A percentile compares a stretch with the other conserved stretches of the same genome.
Evolutionary conservation across 2,329 filamentous ascomycete species (phyloP).

Genomic region (Calonectria montana): DNA sequence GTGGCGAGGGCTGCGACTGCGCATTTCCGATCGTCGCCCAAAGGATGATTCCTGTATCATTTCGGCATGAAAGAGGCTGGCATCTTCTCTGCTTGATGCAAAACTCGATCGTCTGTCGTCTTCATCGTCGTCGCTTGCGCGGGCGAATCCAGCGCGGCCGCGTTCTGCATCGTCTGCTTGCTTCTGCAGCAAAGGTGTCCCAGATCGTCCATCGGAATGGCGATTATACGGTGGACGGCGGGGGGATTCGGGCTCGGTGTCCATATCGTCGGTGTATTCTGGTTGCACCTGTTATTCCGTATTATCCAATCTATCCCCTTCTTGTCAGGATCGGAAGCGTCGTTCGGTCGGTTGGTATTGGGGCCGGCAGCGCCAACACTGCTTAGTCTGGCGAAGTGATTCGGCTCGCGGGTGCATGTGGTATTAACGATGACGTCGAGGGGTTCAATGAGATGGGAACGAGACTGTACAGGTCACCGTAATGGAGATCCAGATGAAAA

Average conservation of each 20-base stretch:
- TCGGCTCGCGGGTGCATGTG: slow-evolving; percentile 43
- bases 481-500: slow-evolving; percentile 22
- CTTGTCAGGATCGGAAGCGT: slow-evolving; percentile 43
- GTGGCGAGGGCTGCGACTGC: slow-evolving; percentile 78
- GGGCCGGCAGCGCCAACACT: slow-evolving; percentile 39
- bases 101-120: slow-evolving; percentile 30
- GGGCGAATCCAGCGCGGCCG: slow-evolving; percentile 35
- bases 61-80: slow-evolving; percentile 42
- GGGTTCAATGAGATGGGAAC: neutral
- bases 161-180: slow-evolving; percentile 44
- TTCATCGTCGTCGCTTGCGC: slow-evolving; percentile 28
- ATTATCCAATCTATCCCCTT: slow-evolving; percentile 42
- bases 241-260: slow-evolving; percentile 48
- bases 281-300: slow-evolving; percentile 42
- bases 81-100: slow-evolving; percentile 36
- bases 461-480: neutral
- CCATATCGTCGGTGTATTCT: slow-evolving; percentile 49
- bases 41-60: slow-evolving; percentile 43
- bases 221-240: slow-evolving; percentile 59
- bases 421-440: slow-evolving; percentile 21
- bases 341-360: slow-evolving; percentile 39
- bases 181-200: slow-evolving; percentile 54
- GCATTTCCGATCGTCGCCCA: slow-evolving; percentile 72
- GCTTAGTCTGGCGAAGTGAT: slow-evolving; percentile 37
- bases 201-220: slow-evolving; percentile 58